Percentiles rank a stretch among this genome's conserved stretches.
These are phyloP conservation scores for Cryptococcus sp. DNA, from an alignment of 1,284 basidiomycete species.

Conservation along the genomic window DNA sequence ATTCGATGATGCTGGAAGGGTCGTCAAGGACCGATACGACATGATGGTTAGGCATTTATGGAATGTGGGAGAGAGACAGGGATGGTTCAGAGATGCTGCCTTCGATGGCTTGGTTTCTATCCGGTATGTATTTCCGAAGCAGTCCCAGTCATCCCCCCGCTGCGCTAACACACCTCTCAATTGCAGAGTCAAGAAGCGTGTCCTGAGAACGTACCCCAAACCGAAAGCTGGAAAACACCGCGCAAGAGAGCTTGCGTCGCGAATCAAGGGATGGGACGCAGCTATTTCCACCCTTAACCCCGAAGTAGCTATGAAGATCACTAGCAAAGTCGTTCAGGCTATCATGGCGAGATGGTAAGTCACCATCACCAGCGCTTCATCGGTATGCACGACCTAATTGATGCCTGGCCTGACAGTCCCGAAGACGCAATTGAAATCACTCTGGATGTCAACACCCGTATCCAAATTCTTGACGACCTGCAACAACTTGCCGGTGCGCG, in stretches of 20 bases:
- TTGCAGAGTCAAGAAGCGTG: constrained; percentile 35
- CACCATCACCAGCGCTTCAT: constrained; percentile 5
- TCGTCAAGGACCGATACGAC: constrained; percentile 36
- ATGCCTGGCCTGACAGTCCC: constrained; percentile 15
- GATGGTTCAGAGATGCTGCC: constrained; percentile 46
- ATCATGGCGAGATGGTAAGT: constrained; percentile 68
- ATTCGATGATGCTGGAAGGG: constrained; percentile 23
- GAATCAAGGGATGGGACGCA: constrained; percentile 56
- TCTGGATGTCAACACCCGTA: constrained; percentile 48
- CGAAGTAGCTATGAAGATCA: constrained; percentile 74
- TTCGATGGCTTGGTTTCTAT: constrained; percentile 46
- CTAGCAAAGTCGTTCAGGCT: constrained; percentile 76
- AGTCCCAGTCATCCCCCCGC: background rate
- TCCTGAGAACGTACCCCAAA: constrained; percentile 38
- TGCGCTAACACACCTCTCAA: background rate
- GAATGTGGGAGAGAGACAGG: constrained; percentile 38
- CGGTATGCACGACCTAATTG: background rate
- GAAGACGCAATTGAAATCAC: constrained; percentile 44
- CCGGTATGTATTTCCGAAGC: constrained; percentile 25
- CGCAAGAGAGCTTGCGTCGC: constrained; percentile 23
- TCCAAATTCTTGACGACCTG: constrained; percentile 47
- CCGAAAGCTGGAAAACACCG: constrained; percentile 23
- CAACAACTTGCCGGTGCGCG: constrained; percentile 44
- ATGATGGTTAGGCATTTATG: constrained; percentile 48
- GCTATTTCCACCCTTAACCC: constrained; percentile 71